These are phyloP conservation scores for Naganishia onofrii DNA, from an alignment of 768 basidiomycete species.

Conservation along the genomic window DNA sequence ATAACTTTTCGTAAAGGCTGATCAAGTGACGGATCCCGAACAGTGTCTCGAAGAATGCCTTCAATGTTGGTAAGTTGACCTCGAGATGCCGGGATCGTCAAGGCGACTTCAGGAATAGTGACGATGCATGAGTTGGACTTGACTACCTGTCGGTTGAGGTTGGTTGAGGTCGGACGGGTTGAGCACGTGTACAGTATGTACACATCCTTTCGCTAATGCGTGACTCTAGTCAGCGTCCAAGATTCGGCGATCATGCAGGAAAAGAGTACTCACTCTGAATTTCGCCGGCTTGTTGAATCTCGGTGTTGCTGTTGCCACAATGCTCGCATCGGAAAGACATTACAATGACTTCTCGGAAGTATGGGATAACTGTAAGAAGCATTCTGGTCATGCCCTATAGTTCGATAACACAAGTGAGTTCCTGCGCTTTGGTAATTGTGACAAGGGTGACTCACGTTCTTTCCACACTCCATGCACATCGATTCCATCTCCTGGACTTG, in stretches of 20 bases:
- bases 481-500: constrained; percentile 82
- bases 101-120: constrained; percentile 77
- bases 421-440: neutral
- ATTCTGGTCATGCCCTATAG: constrained; percentile 81
- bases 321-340: constrained; percentile 96
- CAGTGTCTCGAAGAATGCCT: constrained; percentile 78
- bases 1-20: constrained; percentile 77
- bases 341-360: constrained; percentile 88
- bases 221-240: neutral
- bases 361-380: constrained; percentile 89
- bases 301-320: constrained; percentile 85
- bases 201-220: constrained; percentile 69
- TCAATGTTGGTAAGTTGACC: constrained; percentile 97
- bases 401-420: neutral
- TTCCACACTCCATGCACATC: constrained; percentile 86
- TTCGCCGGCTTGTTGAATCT: constrained; percentile 82
- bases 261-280: constrained; percentile 70
- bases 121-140: constrained; percentile 80
- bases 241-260: neutral
- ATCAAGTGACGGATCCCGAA: constrained; percentile 72
- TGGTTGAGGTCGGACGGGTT: constrained; percentile 71
- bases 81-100: constrained; percentile 80
- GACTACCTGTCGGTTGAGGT: constrained; percentile 90
- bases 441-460: constrained; percentile 65
- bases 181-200: constrained; percentile 77